Conservation (phyloP, 805 yeast genomes). For the Candida broadrunensis region DNA sequence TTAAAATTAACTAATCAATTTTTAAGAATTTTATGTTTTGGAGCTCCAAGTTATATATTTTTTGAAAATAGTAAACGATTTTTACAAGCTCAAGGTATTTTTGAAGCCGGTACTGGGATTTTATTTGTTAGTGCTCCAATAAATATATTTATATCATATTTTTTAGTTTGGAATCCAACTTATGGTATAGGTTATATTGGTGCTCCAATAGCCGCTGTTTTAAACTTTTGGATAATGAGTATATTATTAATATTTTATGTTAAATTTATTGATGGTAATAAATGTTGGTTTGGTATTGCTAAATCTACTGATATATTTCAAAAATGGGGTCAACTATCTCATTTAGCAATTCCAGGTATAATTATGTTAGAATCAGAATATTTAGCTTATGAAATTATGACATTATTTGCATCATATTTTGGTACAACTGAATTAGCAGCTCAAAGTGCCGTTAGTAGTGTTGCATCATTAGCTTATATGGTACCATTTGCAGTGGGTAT, state of each 20-base stretch:
- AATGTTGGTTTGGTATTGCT: conserved; percentile 66
- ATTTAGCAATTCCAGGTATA: conserved; percentile 43
- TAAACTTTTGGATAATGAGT: conserved; percentile 42
- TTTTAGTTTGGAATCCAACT: conserved; percentile 39
- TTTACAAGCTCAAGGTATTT: conserved; percentile 45
- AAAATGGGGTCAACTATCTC: conserved; percentile 34
- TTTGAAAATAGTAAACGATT: conserved; percentile 41
- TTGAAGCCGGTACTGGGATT: conserved; percentile 46
- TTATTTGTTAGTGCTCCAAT: conserved; percentile 40
- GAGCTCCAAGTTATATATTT: conserved; percentile 43
- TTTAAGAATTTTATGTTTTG: conserved; percentile 31
- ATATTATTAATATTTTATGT: conserved; percentile 34
- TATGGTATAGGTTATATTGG: conserved; percentile 42
- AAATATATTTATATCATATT: conserved; percentile 37
- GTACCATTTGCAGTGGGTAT: conserved; percentile 46
- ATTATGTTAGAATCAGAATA: conserved; percentile 45
- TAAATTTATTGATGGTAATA: conserved; percentile 54
- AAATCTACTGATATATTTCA: conserved; percentile 33
- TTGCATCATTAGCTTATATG: conserved; percentile 44
- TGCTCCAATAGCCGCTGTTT: conserved; percentile 41
- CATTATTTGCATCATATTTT: conserved; percentile 43
- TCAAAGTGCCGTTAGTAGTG: conserved; percentile 48
- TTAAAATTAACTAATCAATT: conserved; percentile 30
- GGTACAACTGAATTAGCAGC: conserved; percentile 52
- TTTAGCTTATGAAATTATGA: conserved; percentile 45